A percentile compares a stretch with the other conserved stretches of the same genome.
Conservation (phyloP, 23 red algal species). For the Gracilariopsis chorda region DNA sequence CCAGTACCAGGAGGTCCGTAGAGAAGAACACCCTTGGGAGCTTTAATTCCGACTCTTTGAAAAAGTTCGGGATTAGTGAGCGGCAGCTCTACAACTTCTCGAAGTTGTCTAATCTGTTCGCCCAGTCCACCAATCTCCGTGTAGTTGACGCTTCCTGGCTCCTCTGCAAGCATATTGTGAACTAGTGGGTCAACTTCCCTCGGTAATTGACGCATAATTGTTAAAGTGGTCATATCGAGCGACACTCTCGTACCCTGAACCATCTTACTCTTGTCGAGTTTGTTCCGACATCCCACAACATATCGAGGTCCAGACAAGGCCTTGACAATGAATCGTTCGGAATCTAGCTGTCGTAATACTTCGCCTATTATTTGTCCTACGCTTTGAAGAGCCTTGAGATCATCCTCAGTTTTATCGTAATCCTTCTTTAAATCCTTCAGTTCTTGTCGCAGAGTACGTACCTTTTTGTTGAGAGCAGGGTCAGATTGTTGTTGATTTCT, state of each 20-base stretch:
- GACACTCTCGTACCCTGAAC: conserved; percentile 94
- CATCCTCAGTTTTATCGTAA: conserved; percentile 95
- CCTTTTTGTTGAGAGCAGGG: background rate
- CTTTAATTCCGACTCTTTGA: conserved; percentile 91
- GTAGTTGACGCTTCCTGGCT: conserved; percentile 78
- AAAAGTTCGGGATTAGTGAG: conserved; percentile 99
- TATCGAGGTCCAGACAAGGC: conserved; percentile 98
- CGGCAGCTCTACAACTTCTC: conserved; percentile 97
- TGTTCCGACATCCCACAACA: conserved; percentile 90
- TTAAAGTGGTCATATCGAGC: conserved; percentile 99
- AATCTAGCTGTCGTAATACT: conserved; percentile 89
- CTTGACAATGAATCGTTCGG: conserved; percentile 97
- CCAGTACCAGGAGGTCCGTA: conserved; percentile 99
- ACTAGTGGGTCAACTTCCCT: conserved; percentile 98
- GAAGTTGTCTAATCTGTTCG: conserved; percentile 96
- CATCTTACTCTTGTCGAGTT: conserved; percentile 76
- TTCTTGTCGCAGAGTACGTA: conserved; percentile 57
- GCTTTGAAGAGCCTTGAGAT: conserved; percentile 94
- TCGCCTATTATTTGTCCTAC: conserved; percentile 99
- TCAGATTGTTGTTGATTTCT: too few species aligned
- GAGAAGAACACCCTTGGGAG: conserved; percentile 96
- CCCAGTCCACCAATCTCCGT: conserved; percentile 95
- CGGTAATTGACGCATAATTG: conserved; percentile 98
- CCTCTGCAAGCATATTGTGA: conserved; percentile 98
- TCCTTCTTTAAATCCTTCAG: conserved; percentile 46